These are phyloP conservation scores for Venustampulla echinocandica DNA, from an alignment of 495 filamentous ascomycete species.

Conservation along the genomic window DNA sequence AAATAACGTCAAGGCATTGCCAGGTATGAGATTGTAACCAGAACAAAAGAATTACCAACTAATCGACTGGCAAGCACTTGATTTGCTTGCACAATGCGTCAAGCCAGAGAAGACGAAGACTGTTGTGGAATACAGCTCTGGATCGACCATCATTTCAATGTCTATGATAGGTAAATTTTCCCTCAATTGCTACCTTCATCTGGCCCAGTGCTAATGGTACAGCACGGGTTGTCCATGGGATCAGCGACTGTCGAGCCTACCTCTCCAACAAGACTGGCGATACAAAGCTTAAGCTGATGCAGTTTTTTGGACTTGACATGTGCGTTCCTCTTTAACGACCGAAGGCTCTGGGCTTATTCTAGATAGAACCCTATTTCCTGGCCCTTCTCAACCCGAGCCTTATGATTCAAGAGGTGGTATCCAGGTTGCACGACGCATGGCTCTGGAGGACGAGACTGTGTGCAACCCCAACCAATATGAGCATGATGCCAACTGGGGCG, in stretches of 20 bases:
- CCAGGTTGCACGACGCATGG: slow-evolving; percentile 33
- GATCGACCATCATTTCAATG: slow-evolving; percentile 54
- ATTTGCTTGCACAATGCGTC: slow-evolving; percentile 28
- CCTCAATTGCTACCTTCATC: background rate
- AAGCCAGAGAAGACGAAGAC: slow-evolving; percentile 36
- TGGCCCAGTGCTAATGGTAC: slow-evolving; percentile 7
- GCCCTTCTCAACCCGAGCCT: slow-evolving; percentile 49
- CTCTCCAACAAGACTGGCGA: slow-evolving; percentile 52
- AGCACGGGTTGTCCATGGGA: slow-evolving; percentile 42
- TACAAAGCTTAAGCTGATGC: slow-evolving; percentile 44
- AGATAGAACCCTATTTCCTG: slow-evolving; percentile 42
- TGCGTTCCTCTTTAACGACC: slow-evolving; percentile 13
- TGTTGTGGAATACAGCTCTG: slow-evolving; percentile 54
- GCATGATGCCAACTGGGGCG: slow-evolving; percentile 49
- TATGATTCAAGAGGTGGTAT: slow-evolving; percentile 46
- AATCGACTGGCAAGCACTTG: background rate
- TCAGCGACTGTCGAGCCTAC: slow-evolving; percentile 46
- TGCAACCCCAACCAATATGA: slow-evolving; percentile 53
- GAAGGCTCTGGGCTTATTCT: background rate
- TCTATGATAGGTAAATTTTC: slow-evolving; percentile 29
- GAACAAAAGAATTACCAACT: background rate
- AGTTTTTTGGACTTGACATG: slow-evolving; percentile 52
- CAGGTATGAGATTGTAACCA: slow-evolving; percentile 34
- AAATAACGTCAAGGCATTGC: slow-evolving; percentile 56
- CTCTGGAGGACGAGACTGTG: slow-evolving; percentile 30